Conservation (phyloP, 1,284 basidiomycete species). For the Rhodotorula sp. region DNA sequence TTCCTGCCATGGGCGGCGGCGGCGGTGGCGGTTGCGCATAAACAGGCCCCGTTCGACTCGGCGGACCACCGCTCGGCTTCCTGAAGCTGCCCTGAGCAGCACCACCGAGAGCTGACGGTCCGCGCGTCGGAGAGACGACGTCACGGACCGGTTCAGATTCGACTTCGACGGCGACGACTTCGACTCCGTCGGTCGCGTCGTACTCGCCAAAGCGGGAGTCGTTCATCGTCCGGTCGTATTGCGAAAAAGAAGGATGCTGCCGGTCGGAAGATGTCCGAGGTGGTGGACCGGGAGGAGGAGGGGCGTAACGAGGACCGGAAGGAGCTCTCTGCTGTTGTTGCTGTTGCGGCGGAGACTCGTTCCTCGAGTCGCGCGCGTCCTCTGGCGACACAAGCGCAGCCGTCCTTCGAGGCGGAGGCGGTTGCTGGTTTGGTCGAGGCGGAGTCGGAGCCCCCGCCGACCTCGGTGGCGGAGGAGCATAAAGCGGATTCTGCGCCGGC, state of each 20-base stretch:
- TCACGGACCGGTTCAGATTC: not conserved
- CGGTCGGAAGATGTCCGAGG: not conserved
- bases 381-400: conserved; percentile 3
- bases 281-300: not conserved
- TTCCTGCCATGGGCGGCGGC: not conserved
- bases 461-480: conserved; percentile 8
- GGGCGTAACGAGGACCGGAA: not conserved
- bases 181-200: conserved; percentile 15
- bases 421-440: not conserved
- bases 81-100: not conserved
- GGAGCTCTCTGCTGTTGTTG: not conserved
- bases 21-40: not conserved
- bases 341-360: not conserved
- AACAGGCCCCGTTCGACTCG: not conserved
- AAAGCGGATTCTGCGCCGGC: conserved; percentile 5
- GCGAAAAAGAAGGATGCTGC: conserved; percentile 10
- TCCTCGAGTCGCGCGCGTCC: too few relatives aligned
- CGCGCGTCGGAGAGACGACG: not conserved
- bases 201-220: conserved; percentile 4
- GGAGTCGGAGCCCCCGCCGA: not conserved
- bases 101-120: not conserved
- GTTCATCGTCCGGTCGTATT: not conserved
- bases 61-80: not conserved
- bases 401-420: conserved; percentile 8
- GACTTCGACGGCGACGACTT: conserved; percentile 1